phyloP scores from a whole-genome alignment of 352 stramenopile species.

The Plasmopara muralis region DNA sequence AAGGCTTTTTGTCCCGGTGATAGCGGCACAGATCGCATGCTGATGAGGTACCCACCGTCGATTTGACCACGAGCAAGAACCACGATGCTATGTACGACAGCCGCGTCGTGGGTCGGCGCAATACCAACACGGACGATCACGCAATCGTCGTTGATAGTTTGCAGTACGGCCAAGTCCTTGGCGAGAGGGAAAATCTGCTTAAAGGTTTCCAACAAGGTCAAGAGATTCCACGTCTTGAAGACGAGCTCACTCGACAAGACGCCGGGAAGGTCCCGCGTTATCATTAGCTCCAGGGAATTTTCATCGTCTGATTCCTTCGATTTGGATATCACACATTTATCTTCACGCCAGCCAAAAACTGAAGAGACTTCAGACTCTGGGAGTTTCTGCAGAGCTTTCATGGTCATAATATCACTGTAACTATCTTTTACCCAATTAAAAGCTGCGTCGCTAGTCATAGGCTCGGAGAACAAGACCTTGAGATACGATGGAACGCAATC shows the following conservation, averaged over 20 bases:
- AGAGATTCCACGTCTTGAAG: constrained; percentile 37
- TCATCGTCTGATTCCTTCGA: constrained; percentile 3
- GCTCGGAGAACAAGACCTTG: constrained; percentile 29
- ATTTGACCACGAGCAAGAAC: constrained; percentile 40
- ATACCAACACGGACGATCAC: constrained; percentile 31
- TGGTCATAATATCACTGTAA: constrained; percentile 36
- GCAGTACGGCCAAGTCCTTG: constrained; percentile 34
- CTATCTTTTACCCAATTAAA: constrained; percentile 49
- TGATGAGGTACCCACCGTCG: constrained; percentile 36
- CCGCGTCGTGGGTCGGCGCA: constrained; percentile 18
- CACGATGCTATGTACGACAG: constrained; percentile 33
- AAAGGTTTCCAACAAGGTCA: constrained; percentile 25
- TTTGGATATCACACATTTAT: constrained; percentile 22
- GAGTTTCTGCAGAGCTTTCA: constrained; percentile 24
- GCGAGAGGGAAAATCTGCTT: constrained; percentile 30
- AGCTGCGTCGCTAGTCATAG: constrained; percentile 28
- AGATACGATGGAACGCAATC: constrained; percentile 34
- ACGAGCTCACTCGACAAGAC: constrained; percentile 32
- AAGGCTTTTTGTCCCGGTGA: constrained; percentile 30
- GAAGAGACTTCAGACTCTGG: constrained; percentile 3
- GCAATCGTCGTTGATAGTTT: constrained; percentile 46
- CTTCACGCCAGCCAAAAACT: constrained; percentile 31
- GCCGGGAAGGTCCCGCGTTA: constrained; percentile 28
- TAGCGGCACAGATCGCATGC: constrained; percentile 34
- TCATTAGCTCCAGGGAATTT: constrained; percentile 25